phyloP scores from a whole-genome alignment of 495 filamentous ascomycete species.

The Aspergillus funiculosus region DNA sequence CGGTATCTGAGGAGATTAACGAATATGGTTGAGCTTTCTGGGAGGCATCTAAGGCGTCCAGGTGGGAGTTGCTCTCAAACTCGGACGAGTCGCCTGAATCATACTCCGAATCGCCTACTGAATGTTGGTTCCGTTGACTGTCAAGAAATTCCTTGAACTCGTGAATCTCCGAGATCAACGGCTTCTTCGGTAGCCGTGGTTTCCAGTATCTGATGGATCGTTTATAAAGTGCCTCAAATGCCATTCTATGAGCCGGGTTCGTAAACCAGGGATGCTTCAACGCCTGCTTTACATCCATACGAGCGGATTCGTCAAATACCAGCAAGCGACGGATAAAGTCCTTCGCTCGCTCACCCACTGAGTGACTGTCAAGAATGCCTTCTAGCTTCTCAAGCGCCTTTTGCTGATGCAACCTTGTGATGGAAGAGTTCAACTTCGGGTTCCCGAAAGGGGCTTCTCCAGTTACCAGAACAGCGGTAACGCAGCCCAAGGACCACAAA shows the following conservation, averaged over 20 bases:
- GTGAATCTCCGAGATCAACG: conserved; percentile 12
- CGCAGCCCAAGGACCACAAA: conserved; percentile 56
- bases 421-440: conserved; percentile 9
- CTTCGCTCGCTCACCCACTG: conserved; percentile 38
- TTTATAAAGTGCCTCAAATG: conserved; percentile 46
- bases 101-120: background rate
- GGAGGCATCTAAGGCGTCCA: background rate
- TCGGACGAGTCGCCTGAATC: background rate
- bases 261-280: conserved; percentile 57
- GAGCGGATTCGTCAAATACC: conserved; percentile 40
- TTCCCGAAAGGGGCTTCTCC: conserved; percentile 40
- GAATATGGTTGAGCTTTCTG: background rate
- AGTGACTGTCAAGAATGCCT: conserved; percentile 26
- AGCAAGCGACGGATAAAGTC: conserved; percentile 53
- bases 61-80: background rate
- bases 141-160: background rate
- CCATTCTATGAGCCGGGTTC: conserved; percentile 28
- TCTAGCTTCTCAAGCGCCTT: conserved; percentile 35
- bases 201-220: conserved; percentile 46
- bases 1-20: too few species aligned
- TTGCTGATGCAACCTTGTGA: conserved; percentile 15
- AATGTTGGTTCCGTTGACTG: background rate
- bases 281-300: conserved; percentile 52
- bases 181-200: conserved; percentile 18
- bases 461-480: conserved; percentile 48